A percentile compares a stretch with the other conserved stretches of the same genome.
Conservation (phyloP, 2,329 filamentous ascomycete genomes). For the Penicillium sp. region DNA sequence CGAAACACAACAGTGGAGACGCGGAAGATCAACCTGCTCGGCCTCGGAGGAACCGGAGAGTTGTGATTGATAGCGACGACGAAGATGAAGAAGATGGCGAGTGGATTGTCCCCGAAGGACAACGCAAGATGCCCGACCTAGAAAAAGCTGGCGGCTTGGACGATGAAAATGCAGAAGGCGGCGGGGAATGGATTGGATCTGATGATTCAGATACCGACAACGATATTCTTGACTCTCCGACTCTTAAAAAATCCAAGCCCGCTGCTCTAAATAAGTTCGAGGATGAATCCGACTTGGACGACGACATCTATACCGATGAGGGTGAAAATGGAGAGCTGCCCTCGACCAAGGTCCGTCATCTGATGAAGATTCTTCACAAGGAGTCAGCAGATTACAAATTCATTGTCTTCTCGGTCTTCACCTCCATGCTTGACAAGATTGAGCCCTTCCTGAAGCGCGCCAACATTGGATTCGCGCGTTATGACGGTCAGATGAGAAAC, state of each 20-base stretch:
- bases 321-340: conserved; percentile 46
- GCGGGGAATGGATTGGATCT: conserved; percentile 72
- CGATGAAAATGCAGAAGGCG: conserved; percentile 84
- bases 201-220: conserved; percentile 62
- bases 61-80: conserved; percentile 55
- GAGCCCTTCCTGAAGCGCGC: conserved; percentile 81
- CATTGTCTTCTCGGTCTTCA: conserved; percentile 98
- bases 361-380: conserved; percentile 74
- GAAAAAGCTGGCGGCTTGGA: conserved; percentile 80
- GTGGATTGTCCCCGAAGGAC: conserved; percentile 72
- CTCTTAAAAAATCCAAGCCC: conserved; percentile 20
- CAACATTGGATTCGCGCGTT: conserved; percentile 77
- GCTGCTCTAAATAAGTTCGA: conserved; percentile 21
- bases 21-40: conserved; percentile 17
- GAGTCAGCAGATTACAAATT: conserved; percentile 87
- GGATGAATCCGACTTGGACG: conserved; percentile 44
- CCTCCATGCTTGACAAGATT: conserved; percentile 93
- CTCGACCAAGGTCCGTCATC: conserved; percentile 88
- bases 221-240: conserved; percentile 31
- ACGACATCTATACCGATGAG: conserved; percentile 38
- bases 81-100: conserved; percentile 66
- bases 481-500: conserved; percentile 94
- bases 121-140: conserved; percentile 60
- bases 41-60: conserved; percentile 40
- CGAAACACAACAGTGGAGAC: conserved; percentile 32